phyloP scores from a whole-genome alignment of 192 early-diverging fungal genomes.

The Chytriomyces sp. region DNA sequence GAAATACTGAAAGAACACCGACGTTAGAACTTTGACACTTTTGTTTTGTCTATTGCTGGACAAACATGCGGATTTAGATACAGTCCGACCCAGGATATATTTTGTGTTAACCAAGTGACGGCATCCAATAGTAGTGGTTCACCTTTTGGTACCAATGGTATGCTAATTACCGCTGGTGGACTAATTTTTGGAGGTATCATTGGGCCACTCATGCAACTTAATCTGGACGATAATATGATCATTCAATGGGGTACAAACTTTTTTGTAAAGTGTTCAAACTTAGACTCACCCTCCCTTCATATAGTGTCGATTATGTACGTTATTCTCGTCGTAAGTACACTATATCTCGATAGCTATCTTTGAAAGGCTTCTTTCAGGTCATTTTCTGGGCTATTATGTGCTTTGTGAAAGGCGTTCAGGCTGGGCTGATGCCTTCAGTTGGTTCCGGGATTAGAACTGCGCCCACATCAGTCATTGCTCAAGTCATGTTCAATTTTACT shows the following conservation, averaged over 20 bases:
- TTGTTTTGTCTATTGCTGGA: conserved; percentile 61
- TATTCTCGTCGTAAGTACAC: conserved; percentile 47
- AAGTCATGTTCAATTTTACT: conserved; percentile 70
- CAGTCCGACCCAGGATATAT: conserved; percentile 53
- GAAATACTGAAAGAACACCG: neutral
- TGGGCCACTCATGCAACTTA: conserved; percentile 59
- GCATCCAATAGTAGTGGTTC: conserved; percentile 47
- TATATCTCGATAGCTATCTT: too few relatives aligned
- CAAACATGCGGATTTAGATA: conserved; percentile 70
- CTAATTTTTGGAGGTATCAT: conserved; percentile 56
- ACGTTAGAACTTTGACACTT: conserved; percentile 62
- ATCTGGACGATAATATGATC: conserved; percentile 70
- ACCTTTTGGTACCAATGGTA: conserved; percentile 59
- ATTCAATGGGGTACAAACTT: conserved; percentile 54
- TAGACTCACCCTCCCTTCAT: neutral
- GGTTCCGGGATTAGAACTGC: conserved; percentile 49
- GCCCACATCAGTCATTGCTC: conserved; percentile 54
- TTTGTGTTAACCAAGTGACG: conserved; percentile 48
- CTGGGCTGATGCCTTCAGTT: conserved; percentile 51
- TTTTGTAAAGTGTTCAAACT: neutral
- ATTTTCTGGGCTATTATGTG: conserved; percentile 63
- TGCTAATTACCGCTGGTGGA: conserved; percentile 64
- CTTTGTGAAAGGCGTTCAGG: conserved; percentile 50
- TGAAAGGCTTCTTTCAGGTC: too few relatives aligned
- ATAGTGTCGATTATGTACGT: conserved; percentile 59